These are phyloP conservation scores for Tulasnella sp. DNA, from an alignment of 768 basidiomycete genomes.

Conservation along the genomic window DNA sequence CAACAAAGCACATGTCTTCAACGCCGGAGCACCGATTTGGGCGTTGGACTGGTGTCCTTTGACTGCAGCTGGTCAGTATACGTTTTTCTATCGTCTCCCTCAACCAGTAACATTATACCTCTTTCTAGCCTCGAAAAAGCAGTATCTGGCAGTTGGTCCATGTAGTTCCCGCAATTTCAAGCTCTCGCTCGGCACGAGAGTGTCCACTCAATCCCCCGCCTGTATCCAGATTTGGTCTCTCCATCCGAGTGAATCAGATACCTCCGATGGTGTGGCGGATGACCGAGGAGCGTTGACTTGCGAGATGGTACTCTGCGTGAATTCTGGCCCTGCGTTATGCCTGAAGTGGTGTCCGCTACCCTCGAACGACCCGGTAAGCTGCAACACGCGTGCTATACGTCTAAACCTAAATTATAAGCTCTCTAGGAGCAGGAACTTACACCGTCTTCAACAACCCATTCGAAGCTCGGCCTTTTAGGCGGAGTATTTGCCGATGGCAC, in stretches of 20 bases:
- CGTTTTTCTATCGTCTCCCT: no score
- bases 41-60: slow-evolving; percentile 91
- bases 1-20: slow-evolving; percentile 62
- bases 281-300: slow-evolving; percentile 38
- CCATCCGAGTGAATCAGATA: slow-evolving; percentile 17
- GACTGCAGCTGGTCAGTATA: no score
- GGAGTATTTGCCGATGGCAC: slow-evolving; percentile 85
- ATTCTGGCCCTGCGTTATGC: slow-evolving; percentile 68
- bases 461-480: slow-evolving; percentile 72
- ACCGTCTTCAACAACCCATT: slow-evolving; percentile 17
- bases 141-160: slow-evolving; percentile 78
- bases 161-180: slow-evolving; percentile 53
- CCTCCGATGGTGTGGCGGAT: slow-evolving; percentile 7
- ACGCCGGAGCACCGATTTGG: slow-evolving; percentile 84
- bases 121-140: slow-evolving; percentile 35
- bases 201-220: slow-evolving; percentile 41
- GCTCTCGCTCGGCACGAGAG: slow-evolving; percentile 53
- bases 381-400: no score
- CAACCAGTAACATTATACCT: no score
- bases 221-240: slow-evolving; percentile 85
- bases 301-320: slow-evolving; percentile 75
- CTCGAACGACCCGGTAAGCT: slow-evolving; percentile 48
- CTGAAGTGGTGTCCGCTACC: slow-evolving; percentile 92
- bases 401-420: slow-evolving; percentile 2
- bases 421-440: not conserved